Evolutionary conservation across 257 asterid genomes (phyloP).

Genomic region (Nemophila menziesii): DNA sequence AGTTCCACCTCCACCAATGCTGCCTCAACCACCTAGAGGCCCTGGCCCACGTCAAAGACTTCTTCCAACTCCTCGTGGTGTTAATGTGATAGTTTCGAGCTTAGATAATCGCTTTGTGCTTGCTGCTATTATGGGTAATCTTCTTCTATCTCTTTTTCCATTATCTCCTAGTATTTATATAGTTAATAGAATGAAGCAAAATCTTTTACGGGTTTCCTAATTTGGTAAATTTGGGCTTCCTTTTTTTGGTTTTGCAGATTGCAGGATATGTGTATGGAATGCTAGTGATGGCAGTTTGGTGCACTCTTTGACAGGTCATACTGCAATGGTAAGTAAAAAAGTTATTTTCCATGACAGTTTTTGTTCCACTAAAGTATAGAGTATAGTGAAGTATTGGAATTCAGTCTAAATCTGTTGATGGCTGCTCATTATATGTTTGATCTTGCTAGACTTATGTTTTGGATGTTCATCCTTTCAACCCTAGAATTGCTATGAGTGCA

Average conservation of each 20-base stretch:
- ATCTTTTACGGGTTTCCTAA: background rate
- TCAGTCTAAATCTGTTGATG: no score
- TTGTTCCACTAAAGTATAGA: no score
- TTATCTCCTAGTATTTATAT: background rate
- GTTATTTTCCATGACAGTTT: no score
- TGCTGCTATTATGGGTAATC: slow-evolving; percentile 95
- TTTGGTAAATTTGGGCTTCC: background rate
- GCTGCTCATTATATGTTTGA: slow-evolving; percentile 10
- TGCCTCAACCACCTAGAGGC: slow-evolving; percentile 85
- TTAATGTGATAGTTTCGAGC: slow-evolving; percentile 91
- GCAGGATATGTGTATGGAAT: slow-evolving; percentile 95
- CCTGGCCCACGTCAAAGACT: slow-evolving; percentile 88
- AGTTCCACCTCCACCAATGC: slow-evolving; percentile 96
- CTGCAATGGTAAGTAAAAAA: slow-evolving; percentile 60
- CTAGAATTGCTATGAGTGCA: slow-evolving; percentile 98
- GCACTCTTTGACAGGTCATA: slow-evolving; percentile 85
- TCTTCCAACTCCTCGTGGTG: slow-evolving; percentile 98
- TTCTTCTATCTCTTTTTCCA: slow-evolving; percentile 1
- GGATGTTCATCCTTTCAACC: slow-evolving; percentile 98
- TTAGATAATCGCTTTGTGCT: slow-evolving; percentile 93
- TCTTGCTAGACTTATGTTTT: slow-evolving; percentile 75
- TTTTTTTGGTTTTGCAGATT: slow-evolving; percentile 60
- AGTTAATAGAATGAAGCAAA: background rate
- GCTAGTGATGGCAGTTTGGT: slow-evolving; percentile 96
- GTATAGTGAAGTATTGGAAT: no score